Evolutionary conservation across 495 filamentous ascomycete species (phyloP).

Genomic region (Evernia prunastri): DNA sequence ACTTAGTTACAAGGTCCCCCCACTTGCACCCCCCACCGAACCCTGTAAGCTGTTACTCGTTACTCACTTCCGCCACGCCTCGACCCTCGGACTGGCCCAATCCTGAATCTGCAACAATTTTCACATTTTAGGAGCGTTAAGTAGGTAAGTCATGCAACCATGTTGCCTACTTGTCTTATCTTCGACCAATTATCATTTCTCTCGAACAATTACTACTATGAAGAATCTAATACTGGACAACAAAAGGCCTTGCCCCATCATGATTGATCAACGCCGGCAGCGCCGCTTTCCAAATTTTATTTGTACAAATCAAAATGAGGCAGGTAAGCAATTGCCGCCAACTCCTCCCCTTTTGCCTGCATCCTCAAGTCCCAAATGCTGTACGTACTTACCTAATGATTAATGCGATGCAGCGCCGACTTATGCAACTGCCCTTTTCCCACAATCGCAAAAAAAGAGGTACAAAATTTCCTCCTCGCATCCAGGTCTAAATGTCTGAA

Average conservation of each 20-base stretch:
- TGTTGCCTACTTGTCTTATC: too few relatives aligned
- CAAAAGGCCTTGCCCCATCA: too few relatives aligned
- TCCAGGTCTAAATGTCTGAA: conserved; percentile 38
- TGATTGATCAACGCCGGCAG: neutral
- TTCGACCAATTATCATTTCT: too few relatives aligned
- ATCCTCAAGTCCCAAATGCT: neutral
- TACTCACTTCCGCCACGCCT: too few relatives aligned
- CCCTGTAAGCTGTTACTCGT: too few relatives aligned
- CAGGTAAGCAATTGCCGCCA: neutral
- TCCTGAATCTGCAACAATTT: too few relatives aligned
- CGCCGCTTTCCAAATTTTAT: neutral
- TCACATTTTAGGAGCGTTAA: too few relatives aligned
- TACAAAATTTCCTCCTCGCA: neutral
- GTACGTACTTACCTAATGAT: neutral
- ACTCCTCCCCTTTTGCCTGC: neutral
- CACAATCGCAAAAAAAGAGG: neutral
- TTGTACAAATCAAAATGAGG: neutral
- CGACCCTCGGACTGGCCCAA: too few relatives aligned
- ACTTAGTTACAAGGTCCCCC: too few relatives aligned
- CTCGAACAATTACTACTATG: too few relatives aligned
- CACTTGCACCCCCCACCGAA: too few relatives aligned
- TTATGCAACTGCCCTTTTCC: neutral
- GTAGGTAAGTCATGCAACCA: too few relatives aligned
- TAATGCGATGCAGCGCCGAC: neutral
- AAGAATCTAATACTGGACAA: neutral